phyloP scores from a whole-genome alignment of 2,329 filamentous ascomycete species.

The Rutstroemia sydowiana region DNA sequence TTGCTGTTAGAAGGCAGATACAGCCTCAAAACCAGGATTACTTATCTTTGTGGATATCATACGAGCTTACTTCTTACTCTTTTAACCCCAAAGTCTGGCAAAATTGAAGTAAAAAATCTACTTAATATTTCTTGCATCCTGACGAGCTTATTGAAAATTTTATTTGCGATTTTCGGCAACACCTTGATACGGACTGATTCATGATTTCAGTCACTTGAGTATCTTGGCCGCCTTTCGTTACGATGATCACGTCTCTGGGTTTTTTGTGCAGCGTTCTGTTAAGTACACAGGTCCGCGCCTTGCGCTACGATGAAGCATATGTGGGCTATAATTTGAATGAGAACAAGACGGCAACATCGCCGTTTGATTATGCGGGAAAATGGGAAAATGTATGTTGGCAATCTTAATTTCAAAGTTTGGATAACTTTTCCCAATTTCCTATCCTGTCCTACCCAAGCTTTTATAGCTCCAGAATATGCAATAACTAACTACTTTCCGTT shows the following conservation, averaged over 20 bases:
- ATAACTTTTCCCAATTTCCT: background rate
- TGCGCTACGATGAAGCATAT: conserved; percentile 9
- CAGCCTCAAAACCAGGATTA: background rate
- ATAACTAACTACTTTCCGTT: background rate
- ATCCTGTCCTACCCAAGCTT: background rate
- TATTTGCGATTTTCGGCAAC: background rate
- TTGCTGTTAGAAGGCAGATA: conserved; percentile 1
- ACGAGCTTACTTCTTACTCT: conserved; percentile 1
- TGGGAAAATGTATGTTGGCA: conserved; percentile 33
- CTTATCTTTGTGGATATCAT: background rate
- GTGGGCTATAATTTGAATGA: conserved; percentile 40
- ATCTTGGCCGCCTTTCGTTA: conserved; percentile 6
- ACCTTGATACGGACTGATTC: conserved; percentile 3
- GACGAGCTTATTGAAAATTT: background rate
- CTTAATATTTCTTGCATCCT: conserved; percentile 2
- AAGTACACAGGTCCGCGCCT: conserved; percentile 6
- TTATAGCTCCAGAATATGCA: background rate
- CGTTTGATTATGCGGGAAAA: conserved; percentile 50
- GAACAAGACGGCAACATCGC: conserved; percentile 47
- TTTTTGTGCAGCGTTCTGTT: conserved; percentile 5
- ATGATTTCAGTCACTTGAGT: conserved; percentile 10
- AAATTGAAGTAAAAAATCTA: background rate
- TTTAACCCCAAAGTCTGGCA: background rate
- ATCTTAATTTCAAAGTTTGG: background rate
- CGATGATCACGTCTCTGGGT: conserved; percentile 6